Conservation (phyloP, 768 basidiomycete genomes). For the Tubosaeta sp. region DNA sequence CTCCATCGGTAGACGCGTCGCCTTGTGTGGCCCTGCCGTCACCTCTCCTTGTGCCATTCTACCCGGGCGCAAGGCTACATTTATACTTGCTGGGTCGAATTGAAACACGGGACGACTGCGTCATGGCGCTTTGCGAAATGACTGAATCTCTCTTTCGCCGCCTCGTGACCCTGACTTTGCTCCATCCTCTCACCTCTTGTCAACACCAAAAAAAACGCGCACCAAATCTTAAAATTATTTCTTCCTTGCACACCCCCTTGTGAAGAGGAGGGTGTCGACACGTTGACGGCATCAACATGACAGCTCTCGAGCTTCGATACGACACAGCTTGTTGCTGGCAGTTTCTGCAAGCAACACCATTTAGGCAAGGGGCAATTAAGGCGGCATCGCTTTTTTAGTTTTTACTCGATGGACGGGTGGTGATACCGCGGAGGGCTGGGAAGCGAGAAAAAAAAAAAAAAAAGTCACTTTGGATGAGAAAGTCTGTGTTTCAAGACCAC, state of each 20-base stretch:
- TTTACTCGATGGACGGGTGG: conserved; percentile 3
- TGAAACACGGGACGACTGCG: not conserved
- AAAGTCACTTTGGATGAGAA: no score
- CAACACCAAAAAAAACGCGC: not conserved
- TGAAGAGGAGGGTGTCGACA: not conserved
- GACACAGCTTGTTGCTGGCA: conserved; percentile 7
- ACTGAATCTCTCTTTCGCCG: not conserved
- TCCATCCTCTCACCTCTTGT: not conserved
- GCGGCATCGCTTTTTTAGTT: conserved; percentile 19
- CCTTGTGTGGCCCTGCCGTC: conserved; percentile 12
- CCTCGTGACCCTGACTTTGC: not conserved
- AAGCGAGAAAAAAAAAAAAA: no score
- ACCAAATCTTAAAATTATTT: not conserved
- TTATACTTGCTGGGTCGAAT: not conserved
- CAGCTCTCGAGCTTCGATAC: conserved; percentile 3
- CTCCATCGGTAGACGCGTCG: not conserved
- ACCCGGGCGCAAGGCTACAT: not conserved
- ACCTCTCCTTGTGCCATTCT: conserved; percentile 12
- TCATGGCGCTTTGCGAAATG: no score
- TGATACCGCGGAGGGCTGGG: conserved; percentile 13
- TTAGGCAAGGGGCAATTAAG: conserved; percentile 25
- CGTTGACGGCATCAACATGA: conserved; percentile 14
- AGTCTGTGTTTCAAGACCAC: not conserved
- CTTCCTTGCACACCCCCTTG: not conserved
- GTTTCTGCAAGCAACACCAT: conserved; percentile 8